Percentiles rank a stretch among this genome's conserved stretches.
Conservation (phyloP, 805 yeast species). For the Ogataea philodendri region DNA sequence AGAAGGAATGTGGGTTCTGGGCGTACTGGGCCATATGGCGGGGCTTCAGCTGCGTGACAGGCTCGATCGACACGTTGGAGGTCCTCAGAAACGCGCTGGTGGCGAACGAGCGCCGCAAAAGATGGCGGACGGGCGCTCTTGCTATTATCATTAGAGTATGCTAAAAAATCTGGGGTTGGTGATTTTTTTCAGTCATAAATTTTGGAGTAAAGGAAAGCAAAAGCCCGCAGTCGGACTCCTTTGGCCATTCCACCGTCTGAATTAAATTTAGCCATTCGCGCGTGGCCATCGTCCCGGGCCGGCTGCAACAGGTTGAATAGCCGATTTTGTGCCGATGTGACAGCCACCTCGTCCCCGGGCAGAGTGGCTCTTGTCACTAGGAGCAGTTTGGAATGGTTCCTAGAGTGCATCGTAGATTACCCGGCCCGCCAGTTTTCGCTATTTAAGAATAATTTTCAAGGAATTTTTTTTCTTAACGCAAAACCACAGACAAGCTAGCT, state of each 20-base stretch:
- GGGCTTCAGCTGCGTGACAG: conserved; percentile 16
- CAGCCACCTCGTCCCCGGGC: too few species aligned
- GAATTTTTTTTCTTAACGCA: conserved; percentile 40
- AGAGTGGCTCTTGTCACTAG: too few species aligned
- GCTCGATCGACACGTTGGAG: conserved; percentile 4
- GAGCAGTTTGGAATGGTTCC: too few species aligned
- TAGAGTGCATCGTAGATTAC: too few species aligned
- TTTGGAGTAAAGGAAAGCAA: background rate
- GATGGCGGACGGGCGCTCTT: background rate
- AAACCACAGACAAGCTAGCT: conserved; percentile 48
- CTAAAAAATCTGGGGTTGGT: conserved; percentile 9
- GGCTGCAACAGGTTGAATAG: too few species aligned
- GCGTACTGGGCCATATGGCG: conserved; percentile 50
- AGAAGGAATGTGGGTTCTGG: conserved; percentile 55
- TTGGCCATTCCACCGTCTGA: too few species aligned
- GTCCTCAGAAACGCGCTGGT: background rate
- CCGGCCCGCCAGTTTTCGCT: conserved; percentile 4
- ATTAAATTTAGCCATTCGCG: too few species aligned
- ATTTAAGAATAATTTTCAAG: background rate
- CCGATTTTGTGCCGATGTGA: too few species aligned
- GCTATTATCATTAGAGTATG: conserved; percentile 5
- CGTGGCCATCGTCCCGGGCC: too few species aligned
- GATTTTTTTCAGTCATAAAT: conserved; percentile 8
- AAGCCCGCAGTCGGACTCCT: background rate
- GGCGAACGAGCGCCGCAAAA: conserved; percentile 1